These are phyloP conservation scores for Bruguiera gymnorhiza DNA, from an alignment of 345 rosid species.

Conservation along the genomic window DNA sequence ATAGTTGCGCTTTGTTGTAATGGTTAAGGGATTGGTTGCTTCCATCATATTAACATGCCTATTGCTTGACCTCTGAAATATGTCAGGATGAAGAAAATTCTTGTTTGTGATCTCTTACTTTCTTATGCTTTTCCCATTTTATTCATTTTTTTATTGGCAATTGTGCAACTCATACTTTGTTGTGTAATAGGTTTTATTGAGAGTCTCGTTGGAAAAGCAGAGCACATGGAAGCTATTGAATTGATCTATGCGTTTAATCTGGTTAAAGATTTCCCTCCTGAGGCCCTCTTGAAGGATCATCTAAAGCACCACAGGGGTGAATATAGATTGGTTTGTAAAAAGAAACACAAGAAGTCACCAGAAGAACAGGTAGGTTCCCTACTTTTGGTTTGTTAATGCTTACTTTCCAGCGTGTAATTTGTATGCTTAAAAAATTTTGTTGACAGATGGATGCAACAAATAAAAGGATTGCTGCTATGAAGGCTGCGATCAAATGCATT, in stretches of 20 bases:
- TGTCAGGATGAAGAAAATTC: too few relatives aligned
- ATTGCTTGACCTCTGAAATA: too few relatives aligned
- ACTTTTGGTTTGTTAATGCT: neutral
- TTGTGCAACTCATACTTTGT: neutral
- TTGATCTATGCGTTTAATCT: slow-evolving; percentile 34
- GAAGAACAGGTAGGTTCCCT: slow-evolving; percentile 24
- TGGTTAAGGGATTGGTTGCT: too few relatives aligned
- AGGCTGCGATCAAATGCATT: slow-evolving; percentile 24
- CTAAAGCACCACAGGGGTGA: neutral
- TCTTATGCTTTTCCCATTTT: neutral
- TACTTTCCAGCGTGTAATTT: neutral
- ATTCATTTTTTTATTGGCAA: neutral
- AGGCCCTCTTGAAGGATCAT: slow-evolving; percentile 20
- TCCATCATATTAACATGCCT: too few relatives aligned
- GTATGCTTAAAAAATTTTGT: neutral
- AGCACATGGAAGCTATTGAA: slow-evolving; percentile 26
- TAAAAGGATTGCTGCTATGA: slow-evolving; percentile 19
- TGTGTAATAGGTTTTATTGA: slow-evolving; percentile 31
- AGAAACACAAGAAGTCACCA: neutral
- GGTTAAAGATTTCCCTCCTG: slow-evolving; percentile 27
- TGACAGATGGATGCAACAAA: slow-evolving; percentile 25
- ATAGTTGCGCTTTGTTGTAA: neutral
- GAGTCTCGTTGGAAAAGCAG: slow-evolving; percentile 25
- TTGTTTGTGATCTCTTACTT: too few relatives aligned
- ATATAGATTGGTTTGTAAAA: slow-evolving; percentile 5